These are phyloP conservation scores for Pythium insidiosum DNA, from an alignment of 352 stramenopile genomes.

Conservation along the genomic window DNA sequence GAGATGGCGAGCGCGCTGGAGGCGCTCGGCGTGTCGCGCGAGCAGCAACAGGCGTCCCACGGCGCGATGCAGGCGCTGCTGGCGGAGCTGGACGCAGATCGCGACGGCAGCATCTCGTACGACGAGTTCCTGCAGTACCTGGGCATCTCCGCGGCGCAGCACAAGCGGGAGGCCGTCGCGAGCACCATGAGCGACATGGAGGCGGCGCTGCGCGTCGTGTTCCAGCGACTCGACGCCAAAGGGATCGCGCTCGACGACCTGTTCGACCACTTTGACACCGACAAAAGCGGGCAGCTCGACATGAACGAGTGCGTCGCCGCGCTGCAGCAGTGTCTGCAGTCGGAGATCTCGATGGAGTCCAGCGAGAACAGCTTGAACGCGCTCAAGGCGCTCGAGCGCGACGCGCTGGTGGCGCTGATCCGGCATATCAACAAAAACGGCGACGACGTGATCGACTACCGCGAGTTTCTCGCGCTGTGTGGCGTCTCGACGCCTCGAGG, in stretches of 20 bases:
- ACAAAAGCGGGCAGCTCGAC: slow-evolving; percentile 51
- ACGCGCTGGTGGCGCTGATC: slow-evolving; percentile 32
- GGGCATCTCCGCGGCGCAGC: slow-evolving; percentile 32
- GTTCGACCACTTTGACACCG: slow-evolving; percentile 60
- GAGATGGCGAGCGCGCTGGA: slow-evolving; percentile 46
- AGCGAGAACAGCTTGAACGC: slow-evolving; percentile 7
- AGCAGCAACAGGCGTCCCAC: slow-evolving; percentile 11
- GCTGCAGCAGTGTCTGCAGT: slow-evolving; percentile 30
- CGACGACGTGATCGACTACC: slow-evolving; percentile 52
- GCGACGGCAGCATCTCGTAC: slow-evolving; percentile 65
- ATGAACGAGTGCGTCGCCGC: slow-evolving; percentile 45
- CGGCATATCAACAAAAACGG: slow-evolving; percentile 52
- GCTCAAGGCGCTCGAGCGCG: slow-evolving; percentile 30
- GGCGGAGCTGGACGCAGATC: slow-evolving; percentile 41
- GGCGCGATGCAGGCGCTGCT: slow-evolving; percentile 39
- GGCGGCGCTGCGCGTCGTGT: slow-evolving; percentile 26
- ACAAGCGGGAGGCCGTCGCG: slow-evolving; percentile 34
- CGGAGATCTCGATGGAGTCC: no score
- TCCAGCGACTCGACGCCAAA: slow-evolving; percentile 34
- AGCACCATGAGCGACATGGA: slow-evolving; percentile 38
- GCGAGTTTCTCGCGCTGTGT: slow-evolving; percentile 54
- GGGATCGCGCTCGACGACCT: slow-evolving; percentile 49
- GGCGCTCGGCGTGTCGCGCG: slow-evolving; percentile 49
- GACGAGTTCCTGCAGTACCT: slow-evolving; percentile 66
- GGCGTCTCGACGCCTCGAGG: slow-evolving; percentile 21